phyloP scores from a whole-genome alignment of 1,139 yeast species.

The Casaregolazyma lundiana region DNA sequence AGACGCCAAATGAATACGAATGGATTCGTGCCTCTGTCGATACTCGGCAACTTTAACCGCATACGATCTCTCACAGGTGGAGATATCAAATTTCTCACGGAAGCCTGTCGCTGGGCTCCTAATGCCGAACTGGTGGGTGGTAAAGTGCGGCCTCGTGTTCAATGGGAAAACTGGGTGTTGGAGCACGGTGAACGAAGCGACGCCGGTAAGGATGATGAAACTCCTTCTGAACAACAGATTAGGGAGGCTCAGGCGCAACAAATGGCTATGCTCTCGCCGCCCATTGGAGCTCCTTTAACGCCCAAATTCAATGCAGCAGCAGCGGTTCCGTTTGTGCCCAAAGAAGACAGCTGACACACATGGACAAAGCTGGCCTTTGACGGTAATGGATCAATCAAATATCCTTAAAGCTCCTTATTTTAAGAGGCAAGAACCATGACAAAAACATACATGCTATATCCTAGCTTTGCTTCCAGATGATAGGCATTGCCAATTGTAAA shows the following conservation, averaged over 20 bases:
- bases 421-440: no score
- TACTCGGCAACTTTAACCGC: conserved; percentile 69
- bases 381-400: background rate
- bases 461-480: no score
- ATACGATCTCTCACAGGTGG: conserved; percentile 56
- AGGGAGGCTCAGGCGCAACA: conserved; percentile 15
- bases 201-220: conserved; percentile 36
- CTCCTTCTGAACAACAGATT: conserved; percentile 13
- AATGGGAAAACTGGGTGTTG: conserved; percentile 48
- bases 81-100: conserved; percentile 43
- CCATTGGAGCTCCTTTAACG: background rate
- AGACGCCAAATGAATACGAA: conserved; percentile 74
- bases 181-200: conserved; percentile 44
- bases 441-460: no score
- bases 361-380: background rate
- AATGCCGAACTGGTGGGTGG: conserved; percentile 44
- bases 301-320: conserved; percentile 35
- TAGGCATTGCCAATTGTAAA: background rate
- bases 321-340: conserved; percentile 38
- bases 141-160: conserved; percentile 42
- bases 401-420: no score
- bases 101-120: conserved; percentile 43
- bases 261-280: background rate
- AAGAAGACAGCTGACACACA: conserved; percentile 10
- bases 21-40: conserved; percentile 64